Evolutionary conservation across 257 asterid species (phyloP).

Genomic region (Agastache rugosa): DNA sequence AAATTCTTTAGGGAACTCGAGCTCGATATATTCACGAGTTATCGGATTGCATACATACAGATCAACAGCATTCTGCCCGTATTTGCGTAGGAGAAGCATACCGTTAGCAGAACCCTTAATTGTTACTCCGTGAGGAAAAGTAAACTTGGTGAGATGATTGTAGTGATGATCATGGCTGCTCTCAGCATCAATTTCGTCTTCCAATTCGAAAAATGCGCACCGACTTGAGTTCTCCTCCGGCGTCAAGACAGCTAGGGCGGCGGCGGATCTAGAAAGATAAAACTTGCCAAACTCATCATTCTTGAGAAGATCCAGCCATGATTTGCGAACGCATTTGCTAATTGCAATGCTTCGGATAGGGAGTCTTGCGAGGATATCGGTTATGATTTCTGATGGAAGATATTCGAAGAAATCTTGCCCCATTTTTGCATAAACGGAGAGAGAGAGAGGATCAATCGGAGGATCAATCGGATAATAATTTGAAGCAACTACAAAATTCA

Average conservation of each 20-base stretch:
- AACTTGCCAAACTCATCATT: not conserved
- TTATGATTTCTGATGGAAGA: not conserved
- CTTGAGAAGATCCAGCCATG: not conserved
- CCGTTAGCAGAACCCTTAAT: slow-evolving; percentile 26
- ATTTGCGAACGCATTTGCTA: not conserved
- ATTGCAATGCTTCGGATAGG: not conserved
- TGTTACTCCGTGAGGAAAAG: slow-evolving; percentile 49
- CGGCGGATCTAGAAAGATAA: not conserved
- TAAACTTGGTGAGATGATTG: too few species aligned
- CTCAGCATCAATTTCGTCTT: too few species aligned
- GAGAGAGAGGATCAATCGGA: too few species aligned
- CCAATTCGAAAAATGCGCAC: too few species aligned
- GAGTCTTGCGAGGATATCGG: not conserved
- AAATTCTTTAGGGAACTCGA: too few species aligned
- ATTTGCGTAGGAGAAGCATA: too few species aligned
- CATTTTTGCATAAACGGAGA: not conserved
- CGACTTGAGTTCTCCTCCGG: too few species aligned
- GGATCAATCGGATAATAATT: too few species aligned
- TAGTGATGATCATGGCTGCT: too few species aligned
- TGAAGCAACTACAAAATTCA: too few species aligned
- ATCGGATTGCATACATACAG: slow-evolving; percentile 41
- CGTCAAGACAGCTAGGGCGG: too few species aligned
- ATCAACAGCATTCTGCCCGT: slow-evolving; percentile 83
- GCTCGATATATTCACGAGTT: too few species aligned
- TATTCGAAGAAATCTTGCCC: not conserved